These are phyloP conservation scores for Kalanchoe fedtschenkoi DNA, from an alignment of 164 flowering plant genomes.

Conservation along the genomic window DNA sequence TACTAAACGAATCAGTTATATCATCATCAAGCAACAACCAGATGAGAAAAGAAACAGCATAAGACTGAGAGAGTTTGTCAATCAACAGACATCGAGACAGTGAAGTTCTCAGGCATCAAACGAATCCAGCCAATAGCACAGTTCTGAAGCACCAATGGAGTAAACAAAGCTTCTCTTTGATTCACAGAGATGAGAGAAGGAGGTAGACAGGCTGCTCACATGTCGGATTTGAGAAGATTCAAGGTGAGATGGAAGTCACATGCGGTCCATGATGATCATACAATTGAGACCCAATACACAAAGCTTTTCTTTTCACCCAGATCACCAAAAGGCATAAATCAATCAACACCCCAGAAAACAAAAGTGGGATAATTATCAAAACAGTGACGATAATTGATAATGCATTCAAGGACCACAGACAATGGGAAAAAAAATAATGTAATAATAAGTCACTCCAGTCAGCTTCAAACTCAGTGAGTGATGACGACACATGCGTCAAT, in stretches of 20 bases:
- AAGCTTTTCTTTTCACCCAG: not conserved
- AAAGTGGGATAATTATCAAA: not conserved
- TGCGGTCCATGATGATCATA: conserved; percentile 1
- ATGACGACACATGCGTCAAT: not conserved
- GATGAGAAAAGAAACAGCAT: too few species aligned
- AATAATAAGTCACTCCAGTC: conserved; percentile 1
- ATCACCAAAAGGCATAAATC: conserved; percentile 4
- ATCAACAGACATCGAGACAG: not conserved
- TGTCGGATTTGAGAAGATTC: not conserved
- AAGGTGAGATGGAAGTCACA: not conserved
- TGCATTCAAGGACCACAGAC: not conserved
- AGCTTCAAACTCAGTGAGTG: not conserved
- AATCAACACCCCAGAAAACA: conserved; percentile 6
- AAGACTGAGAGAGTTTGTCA: too few species aligned
- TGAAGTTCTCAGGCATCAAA: not conserved
- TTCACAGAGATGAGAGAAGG: conserved; percentile 1
- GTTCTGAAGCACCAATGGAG: not conserved
- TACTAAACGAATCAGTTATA: not conserved
- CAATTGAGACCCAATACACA: not conserved
- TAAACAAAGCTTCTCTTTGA: not conserved
- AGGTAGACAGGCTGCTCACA: too few species aligned
- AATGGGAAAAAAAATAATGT: too few species aligned
- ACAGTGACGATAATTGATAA: not conserved
- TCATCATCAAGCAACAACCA: not conserved
- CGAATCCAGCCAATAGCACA: too few species aligned